phyloP scores from a whole-genome alignment of 2,329 filamentous ascomycete species.

The Aspergillus amoenus region DNA sequence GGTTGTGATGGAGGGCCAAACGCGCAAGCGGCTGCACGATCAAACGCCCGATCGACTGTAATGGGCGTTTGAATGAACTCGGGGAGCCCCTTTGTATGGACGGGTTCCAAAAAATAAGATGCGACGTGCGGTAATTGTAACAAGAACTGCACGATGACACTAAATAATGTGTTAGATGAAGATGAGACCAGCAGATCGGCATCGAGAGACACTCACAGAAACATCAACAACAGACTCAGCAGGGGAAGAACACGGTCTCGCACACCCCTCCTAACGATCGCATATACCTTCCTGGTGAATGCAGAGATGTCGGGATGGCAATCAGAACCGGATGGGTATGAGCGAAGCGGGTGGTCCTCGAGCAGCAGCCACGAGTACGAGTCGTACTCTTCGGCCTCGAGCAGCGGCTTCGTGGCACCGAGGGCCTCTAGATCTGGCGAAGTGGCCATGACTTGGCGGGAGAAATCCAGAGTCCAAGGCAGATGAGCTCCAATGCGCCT shows the following conservation, averaged over 20 bases:
- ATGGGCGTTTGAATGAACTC: slow-evolving; percentile 14
- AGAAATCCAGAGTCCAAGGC: neutral
- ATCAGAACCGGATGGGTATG: slow-evolving; percentile 28
- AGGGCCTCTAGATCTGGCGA: neutral
- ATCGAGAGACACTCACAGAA: slow-evolving; percentile 19
- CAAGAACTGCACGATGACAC: slow-evolving; percentile 23
- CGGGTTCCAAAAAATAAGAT: slow-evolving; percentile 16
- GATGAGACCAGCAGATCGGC: neutral
- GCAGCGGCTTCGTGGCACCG: slow-evolving; percentile 1
- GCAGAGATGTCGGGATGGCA: slow-evolving; percentile 28
- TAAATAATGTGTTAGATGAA: slow-evolving; percentile 4
- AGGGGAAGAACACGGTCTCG: slow-evolving; percentile 23
- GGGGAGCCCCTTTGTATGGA: slow-evolving; percentile 2
- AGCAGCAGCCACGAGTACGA: slow-evolving; percentile 22
- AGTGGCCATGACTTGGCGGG: slow-evolving; percentile 8
- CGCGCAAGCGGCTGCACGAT: slow-evolving; percentile 20
- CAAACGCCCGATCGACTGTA: slow-evolving; percentile 6
- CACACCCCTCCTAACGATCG: slow-evolving; percentile 18
- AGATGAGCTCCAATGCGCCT: neutral
- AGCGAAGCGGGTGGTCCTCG: slow-evolving; percentile 36
- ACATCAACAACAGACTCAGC: slow-evolving; percentile 26
- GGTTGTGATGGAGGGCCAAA: slow-evolving; percentile 19
- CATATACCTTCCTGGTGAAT: slow-evolving; percentile 19
- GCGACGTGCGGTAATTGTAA: slow-evolving; percentile 19
- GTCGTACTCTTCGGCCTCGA: slow-evolving; percentile 15